These are phyloP conservation scores for Microsporum audouinii DNA, from an alignment of 2,329 filamentous ascomycete species.

Conservation along the genomic window DNA sequence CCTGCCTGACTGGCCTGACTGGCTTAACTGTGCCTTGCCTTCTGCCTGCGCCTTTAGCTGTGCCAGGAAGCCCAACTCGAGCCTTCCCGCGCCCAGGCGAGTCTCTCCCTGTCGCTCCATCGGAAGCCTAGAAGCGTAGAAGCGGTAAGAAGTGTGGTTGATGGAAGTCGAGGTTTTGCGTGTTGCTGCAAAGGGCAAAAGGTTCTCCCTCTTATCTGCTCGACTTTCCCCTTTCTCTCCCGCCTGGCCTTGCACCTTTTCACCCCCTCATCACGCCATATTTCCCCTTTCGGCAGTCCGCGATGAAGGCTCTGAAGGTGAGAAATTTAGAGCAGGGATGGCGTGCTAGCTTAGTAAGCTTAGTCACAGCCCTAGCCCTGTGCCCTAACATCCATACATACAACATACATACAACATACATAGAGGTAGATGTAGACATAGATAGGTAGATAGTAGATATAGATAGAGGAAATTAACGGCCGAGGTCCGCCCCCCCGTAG, in stretches of 20 bases:
- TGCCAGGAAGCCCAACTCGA: not conserved
- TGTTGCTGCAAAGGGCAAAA: too few species aligned
- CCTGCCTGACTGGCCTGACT: not conserved
- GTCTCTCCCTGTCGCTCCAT: not conserved
- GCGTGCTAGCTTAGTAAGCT: not conserved
- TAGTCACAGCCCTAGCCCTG: not conserved
- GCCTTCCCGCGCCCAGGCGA: not conserved
- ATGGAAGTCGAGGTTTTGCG: too few species aligned
- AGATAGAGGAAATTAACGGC: not conserved
- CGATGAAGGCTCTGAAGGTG: not conserved
- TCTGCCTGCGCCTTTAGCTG: not conserved
- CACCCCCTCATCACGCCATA: not conserved
- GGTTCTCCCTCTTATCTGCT: too few species aligned
- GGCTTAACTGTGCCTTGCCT: not conserved
- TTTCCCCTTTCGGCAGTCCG: not conserved
- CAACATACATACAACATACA: too few species aligned
- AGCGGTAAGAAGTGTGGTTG: too few species aligned
- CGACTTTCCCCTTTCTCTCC: too few species aligned
- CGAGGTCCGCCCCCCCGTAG: constrained; percentile 7
- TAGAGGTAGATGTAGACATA: not conserved
- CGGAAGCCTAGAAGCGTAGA: too few species aligned
- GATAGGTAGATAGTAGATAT: not conserved
- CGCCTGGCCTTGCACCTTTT: not conserved
- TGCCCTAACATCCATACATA: not conserved
- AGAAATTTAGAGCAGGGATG: not conserved